phyloP scores from a whole-genome alignment of 2,329 filamentous ascomycete genomes.

The Pestalotiopsis sp. region DNA sequence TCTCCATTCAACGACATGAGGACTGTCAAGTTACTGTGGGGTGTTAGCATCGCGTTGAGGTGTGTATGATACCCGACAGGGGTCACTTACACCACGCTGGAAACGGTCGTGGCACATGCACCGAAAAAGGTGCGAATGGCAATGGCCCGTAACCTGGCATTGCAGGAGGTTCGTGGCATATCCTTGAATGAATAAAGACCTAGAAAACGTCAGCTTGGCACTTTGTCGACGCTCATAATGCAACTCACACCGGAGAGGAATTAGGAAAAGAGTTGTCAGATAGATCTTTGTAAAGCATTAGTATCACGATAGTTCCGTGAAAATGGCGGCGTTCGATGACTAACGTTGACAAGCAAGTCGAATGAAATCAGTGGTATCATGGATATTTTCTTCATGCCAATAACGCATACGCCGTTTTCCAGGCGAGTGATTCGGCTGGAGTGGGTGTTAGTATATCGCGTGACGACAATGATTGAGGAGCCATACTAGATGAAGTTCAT shows the following conservation, averaged over 20 bases:
- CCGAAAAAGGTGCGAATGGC: slow-evolving; percentile 64
- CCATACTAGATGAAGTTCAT: slow-evolving; percentile 63
- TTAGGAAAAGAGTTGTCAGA: slow-evolving; percentile 62
- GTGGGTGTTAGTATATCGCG: not conserved
- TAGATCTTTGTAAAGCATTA: slow-evolving; percentile 45
- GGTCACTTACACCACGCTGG: slow-evolving; percentile 55
- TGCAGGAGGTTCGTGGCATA: slow-evolving; percentile 42
- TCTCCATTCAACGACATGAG: slow-evolving; percentile 62
- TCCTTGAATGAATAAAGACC: slow-evolving; percentile 58
- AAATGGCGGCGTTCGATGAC: not conserved
- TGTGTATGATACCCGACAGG: no score
- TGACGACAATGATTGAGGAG: not conserved
- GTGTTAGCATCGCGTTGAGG: not conserved
- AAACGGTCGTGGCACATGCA: slow-evolving; percentile 56
- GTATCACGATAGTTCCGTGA: not conserved
- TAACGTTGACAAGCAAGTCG: slow-evolving; percentile 47
- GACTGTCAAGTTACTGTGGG: slow-evolving; percentile 57
- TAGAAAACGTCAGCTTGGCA: slow-evolving; percentile 24
- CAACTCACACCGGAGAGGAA: slow-evolving; percentile 56
- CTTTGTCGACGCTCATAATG: not conserved
- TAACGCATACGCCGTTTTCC: slow-evolving; percentile 58
- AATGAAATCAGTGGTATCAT: no score
- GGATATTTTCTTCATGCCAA: slow-evolving; percentile 55
- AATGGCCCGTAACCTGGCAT: slow-evolving; percentile 48
- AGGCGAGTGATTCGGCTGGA: slow-evolving; percentile 59